Base-by-base conservation (phyloP, 2,329 filamentous ascomycete genomes). In the Fusarium penzigii region DNA sequence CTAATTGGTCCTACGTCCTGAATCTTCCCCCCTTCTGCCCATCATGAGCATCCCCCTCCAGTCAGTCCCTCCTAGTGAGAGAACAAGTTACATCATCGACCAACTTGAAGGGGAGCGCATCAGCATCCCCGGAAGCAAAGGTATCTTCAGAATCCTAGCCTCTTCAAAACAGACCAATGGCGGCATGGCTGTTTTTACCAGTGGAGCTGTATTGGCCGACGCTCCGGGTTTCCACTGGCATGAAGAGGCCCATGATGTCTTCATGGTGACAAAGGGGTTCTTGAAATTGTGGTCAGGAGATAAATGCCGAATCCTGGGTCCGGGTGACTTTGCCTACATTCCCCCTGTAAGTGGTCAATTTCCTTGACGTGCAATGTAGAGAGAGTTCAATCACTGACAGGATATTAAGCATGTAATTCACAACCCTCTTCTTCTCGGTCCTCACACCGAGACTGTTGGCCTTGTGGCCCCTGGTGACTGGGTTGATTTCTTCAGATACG, bases 401-500 rank as follows among this genome's bases (percentile, higher is more conserved):
- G 5, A 25, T 7, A 25, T 25, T 7, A 25, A 80, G 76, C 75
- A 69, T 55, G 70, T 78, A 9, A 70, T 84, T 42, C 82, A 85
- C 61, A 81, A 82, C 57, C 81, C 81, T 5, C 76, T 83, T 49
- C 70, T 81, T 25, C 68, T 81, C 1, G 79, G 79, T 2, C 73
- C 78, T 0, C 78, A 83, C 55, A 80, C 79, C 2, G 82, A 84
- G 55, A 75, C 75, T 17, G 67, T 80, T 2, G 80, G 81, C 13
- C 65, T 85, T 4, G 78, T 84, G 29, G 78, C 78, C 0, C 81
- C 81, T 0, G 81, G 80, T 6, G 80, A 81, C 61, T 84, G 81
- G 82, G 71, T 82, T 29, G 80, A 84, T 58, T 84, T 85, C 70
- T 85, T 84, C 70, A 75, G 81, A 45, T 78, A 81, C 61, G 75